A percentile compares a stretch with the other conserved stretches of the same genome.
phyloP scores from a whole-genome alignment of 805 yeast species.

The Wickerhamiella siamensis region DNA sequence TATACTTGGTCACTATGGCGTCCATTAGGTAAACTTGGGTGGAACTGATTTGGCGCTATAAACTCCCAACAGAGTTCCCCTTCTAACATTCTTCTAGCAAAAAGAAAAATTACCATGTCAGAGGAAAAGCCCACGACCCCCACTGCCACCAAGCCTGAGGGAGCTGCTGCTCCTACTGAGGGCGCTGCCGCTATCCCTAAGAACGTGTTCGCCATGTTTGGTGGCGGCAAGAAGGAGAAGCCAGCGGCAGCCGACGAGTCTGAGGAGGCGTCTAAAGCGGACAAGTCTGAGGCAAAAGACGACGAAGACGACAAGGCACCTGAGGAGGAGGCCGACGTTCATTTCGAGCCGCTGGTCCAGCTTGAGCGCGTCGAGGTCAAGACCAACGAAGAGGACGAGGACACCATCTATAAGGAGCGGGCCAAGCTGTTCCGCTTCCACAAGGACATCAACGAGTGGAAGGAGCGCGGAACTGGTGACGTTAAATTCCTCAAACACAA shows the following conservation, averaged over 20 bases:
- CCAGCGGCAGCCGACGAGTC: conserved; percentile 24
- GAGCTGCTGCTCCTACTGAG: conserved; percentile 2
- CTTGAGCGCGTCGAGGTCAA: conserved; percentile 92
- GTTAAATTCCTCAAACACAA: conserved; percentile 90
- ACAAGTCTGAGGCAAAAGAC: conserved; percentile 27
- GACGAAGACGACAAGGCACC: conserved; percentile 37
- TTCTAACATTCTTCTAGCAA: background rate
- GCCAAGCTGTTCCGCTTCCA: conserved; percentile 87
- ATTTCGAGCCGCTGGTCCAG: conserved; percentile 91
- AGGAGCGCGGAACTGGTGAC: conserved; percentile 98
- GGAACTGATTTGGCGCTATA: background rate
- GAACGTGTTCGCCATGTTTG: conserved; percentile 88
- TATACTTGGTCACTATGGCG: conserved; percentile 20
- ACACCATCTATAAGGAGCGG: conserved; percentile 66
- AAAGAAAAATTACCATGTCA: background rate
- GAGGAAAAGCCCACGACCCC: background rate
- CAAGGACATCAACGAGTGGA: conserved; percentile 63
- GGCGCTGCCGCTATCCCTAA: conserved; percentile 4
- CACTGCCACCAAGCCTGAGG: conserved; percentile 2
- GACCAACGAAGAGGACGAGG: conserved; percentile 88
- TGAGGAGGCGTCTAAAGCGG: conserved; percentile 30
- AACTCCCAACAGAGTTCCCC: background rate
- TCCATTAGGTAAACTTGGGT: conserved; percentile 18
- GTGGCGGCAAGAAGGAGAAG: conserved; percentile 69
- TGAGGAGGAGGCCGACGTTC: conserved; percentile 68